These are phyloP conservation scores for Cladosporium sp. DNA, from an alignment of 2,329 filamentous ascomycete genomes.

Conservation along the genomic window DNA sequence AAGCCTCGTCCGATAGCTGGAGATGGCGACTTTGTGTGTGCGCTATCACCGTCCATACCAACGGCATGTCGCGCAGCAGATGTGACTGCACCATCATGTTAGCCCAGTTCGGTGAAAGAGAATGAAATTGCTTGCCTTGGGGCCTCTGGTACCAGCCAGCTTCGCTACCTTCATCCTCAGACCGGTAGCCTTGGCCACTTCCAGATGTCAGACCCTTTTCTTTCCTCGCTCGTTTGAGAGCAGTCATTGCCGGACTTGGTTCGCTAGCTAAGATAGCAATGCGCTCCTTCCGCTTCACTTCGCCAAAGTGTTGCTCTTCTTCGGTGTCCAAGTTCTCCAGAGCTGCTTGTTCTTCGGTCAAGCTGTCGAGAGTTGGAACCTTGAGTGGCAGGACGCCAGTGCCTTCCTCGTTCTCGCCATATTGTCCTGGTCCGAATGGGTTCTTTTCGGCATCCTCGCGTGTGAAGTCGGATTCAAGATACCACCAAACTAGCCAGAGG, in stretches of 20 bases:
- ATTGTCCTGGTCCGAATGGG: constrained; percentile 71
- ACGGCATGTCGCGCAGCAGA: constrained; percentile 16
- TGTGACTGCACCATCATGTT: constrained; percentile 1
- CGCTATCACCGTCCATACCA: constrained; percentile 41
- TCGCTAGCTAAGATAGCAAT: constrained; percentile 73
- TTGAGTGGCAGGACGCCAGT: constrained; percentile 52
- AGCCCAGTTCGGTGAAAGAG: not conserved
- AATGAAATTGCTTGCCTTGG: not conserved
- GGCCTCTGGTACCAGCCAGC: constrained; percentile 23
- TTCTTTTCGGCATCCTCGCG: constrained; percentile 85
- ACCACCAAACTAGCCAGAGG: constrained; percentile 99
- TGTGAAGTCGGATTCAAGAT: constrained; percentile 92
- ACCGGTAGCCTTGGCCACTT: constrained; percentile 27
- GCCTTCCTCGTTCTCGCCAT: constrained; percentile 43
- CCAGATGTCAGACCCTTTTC: constrained; percentile 43
- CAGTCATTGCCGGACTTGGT: constrained; percentile 64
- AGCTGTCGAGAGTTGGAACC: constrained; percentile 65
- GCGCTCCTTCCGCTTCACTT: constrained; percentile 71
- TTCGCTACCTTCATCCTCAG: constrained; percentile 36
- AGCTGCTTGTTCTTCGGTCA: constrained; percentile 66
- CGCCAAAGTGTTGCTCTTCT: constrained; percentile 69
- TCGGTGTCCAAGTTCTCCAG: constrained; percentile 73
- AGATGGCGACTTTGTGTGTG: constrained; percentile 48
- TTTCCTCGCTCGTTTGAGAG: constrained; percentile 50
- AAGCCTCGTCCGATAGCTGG: constrained; percentile 37